These are phyloP conservation scores for Trichoderma sp. DNA, from an alignment of 2,329 filamentous ascomycete species.

Conservation along the genomic window DNA sequence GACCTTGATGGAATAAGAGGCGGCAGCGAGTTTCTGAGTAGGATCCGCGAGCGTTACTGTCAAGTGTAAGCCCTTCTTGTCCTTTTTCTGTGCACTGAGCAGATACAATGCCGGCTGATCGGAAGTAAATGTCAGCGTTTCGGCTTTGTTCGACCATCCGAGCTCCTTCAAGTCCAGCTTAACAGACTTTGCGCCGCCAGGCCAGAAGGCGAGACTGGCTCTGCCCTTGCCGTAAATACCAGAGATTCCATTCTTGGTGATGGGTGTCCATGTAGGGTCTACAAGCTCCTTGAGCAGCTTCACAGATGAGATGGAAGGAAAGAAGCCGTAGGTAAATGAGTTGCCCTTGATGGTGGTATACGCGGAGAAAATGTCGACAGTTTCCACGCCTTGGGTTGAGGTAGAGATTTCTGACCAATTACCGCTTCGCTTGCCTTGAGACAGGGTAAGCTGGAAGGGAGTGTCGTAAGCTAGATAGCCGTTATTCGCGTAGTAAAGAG, in stretches of 20 bases:
- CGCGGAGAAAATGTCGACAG: slow-evolving; percentile 30
- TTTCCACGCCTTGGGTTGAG: slow-evolving; percentile 26
- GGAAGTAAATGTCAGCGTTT: slow-evolving; percentile 27
- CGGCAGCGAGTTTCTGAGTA: slow-evolving; percentile 28
- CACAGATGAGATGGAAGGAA: slow-evolving; percentile 26
- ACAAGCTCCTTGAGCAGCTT: slow-evolving; percentile 24
- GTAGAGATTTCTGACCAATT: slow-evolving; percentile 33
- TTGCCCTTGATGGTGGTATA: slow-evolving; percentile 26
- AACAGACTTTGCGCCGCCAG: slow-evolving; percentile 27
- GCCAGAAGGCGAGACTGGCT: slow-evolving; percentile 32
- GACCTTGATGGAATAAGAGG: slow-evolving; percentile 24
- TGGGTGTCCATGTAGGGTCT: slow-evolving; percentile 25
- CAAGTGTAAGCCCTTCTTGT: slow-evolving; percentile 19
- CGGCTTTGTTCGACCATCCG: slow-evolving; percentile 28
- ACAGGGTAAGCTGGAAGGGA: slow-evolving; percentile 29
- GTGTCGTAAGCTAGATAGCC: slow-evolving; percentile 29
- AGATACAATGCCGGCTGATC: slow-evolving; percentile 29
- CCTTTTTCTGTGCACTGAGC: slow-evolving; percentile 16
- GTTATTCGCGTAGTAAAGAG: slow-evolving; percentile 30
- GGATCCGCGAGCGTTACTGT: slow-evolving; percentile 29
- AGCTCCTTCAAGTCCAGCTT: slow-evolving; percentile 25
- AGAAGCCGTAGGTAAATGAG: slow-evolving; percentile 28
- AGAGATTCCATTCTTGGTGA: slow-evolving; percentile 27
- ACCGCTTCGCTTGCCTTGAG: slow-evolving; percentile 28
- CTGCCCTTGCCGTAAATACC: slow-evolving; percentile 26